Conservation (phyloP, 2,329 filamentous ascomycete species). For the Aspergillus ruber region DNA sequence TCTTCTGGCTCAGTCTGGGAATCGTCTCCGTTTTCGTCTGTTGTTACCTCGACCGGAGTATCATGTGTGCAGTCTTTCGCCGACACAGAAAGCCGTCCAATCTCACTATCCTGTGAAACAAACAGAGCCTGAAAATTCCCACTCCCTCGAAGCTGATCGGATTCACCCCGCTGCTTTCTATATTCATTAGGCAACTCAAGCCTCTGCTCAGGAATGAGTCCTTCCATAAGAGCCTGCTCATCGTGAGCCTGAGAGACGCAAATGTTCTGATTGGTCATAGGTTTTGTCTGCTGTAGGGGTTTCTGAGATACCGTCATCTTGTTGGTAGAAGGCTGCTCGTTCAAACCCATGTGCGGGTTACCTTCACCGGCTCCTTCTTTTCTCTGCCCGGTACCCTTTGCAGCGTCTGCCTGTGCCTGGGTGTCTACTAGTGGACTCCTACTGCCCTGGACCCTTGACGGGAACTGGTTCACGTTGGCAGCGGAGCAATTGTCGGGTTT, state of each 20-base stretch:
- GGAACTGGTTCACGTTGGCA: background rate
- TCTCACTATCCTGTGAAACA: background rate
- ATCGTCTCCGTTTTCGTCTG: background rate
- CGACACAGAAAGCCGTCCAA: background rate
- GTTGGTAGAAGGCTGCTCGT: no score
- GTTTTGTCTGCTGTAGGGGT: no score
- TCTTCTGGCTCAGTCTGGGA: background rate
- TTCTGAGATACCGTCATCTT: no score
- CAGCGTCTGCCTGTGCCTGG: no score
- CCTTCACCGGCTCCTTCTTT: background rate
- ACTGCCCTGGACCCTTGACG: no score
- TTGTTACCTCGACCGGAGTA: background rate
- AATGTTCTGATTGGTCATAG: no score
- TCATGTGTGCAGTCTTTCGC: background rate
- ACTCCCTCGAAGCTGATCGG: background rate
- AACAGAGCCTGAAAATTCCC: background rate
- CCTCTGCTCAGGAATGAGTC: no score
- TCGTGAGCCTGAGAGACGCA: no score
- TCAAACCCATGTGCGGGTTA: background rate
- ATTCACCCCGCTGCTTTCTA: no score
- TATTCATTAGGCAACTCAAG: no score
- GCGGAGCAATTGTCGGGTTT: background rate
- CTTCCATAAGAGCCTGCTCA: no score
- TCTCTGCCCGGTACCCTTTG: background rate
- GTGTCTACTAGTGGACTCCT: no score